Evolutionary conservation across 495 filamentous ascomycete genomes (phyloP).

Genomic region (Penicillium cosmopolitanum): DNA sequence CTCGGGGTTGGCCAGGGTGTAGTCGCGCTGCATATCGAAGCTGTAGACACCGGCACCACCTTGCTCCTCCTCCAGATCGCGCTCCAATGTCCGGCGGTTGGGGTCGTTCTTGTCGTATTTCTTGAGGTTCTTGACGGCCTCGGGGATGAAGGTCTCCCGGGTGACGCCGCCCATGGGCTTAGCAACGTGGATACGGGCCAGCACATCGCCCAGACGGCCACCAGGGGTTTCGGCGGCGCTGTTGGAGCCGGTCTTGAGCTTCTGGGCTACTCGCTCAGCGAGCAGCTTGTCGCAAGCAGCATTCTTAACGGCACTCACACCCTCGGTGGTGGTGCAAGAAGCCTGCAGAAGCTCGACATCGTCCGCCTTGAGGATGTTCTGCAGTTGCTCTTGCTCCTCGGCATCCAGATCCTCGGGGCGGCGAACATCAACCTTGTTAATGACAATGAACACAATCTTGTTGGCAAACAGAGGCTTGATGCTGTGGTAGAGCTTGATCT

Average conservation of each 20-base stretch:
- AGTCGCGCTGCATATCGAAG: constrained; percentile 85
- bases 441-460: constrained; percentile 92
- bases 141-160: constrained; percentile 86
- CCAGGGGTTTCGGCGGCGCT: constrained; percentile 67
- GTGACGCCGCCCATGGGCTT: constrained; percentile 77
- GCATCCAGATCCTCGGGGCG: constrained; percentile 85
- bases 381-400: constrained; percentile 75
- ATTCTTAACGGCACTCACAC: constrained; percentile 93
- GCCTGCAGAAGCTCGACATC: constrained; percentile 90
- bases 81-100: constrained; percentile 72
- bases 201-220: constrained; percentile 82
- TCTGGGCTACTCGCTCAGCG: constrained; percentile 89
- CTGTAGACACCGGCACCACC: constrained; percentile 96
- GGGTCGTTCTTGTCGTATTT: constrained; percentile 92
- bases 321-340: constrained; percentile 94
- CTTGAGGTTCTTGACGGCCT: constrained; percentile 74
- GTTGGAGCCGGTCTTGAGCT: constrained; percentile 85
- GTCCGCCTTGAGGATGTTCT: constrained; percentile 77
- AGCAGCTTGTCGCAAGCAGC: constrained; percentile 91
- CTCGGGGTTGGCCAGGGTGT: constrained; percentile 78
- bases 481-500: constrained; percentile 90
- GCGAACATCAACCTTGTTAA: constrained; percentile 97
- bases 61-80: constrained; percentile 89
- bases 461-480: constrained; percentile 97
- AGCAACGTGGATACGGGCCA: constrained; percentile 93